Evolutionary conservation across 2,329 filamentous ascomycete species (phyloP).

Genomic region (Fusarium graminum): DNA sequence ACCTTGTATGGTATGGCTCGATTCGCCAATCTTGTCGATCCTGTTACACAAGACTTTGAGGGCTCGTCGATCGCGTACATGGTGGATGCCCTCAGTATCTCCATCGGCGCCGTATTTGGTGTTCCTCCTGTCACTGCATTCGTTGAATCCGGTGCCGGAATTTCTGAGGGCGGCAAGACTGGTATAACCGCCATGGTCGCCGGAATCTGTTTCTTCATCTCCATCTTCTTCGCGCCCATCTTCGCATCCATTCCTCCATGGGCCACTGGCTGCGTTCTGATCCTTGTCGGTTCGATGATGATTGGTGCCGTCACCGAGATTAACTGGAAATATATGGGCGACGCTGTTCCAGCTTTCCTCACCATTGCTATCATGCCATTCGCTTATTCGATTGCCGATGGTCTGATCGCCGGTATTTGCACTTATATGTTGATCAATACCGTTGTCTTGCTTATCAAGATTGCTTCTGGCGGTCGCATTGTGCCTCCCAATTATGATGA

Average conservation of each 20-base stretch:
- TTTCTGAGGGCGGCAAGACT: slow-evolving; percentile 87
- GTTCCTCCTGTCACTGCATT: slow-evolving; percentile 87
- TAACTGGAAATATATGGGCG: slow-evolving; percentile 89
- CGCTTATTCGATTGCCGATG: slow-evolving; percentile 89
- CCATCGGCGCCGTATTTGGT: slow-evolving; percentile 83
- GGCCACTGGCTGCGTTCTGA: slow-evolving; percentile 89
- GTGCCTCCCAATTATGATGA: slow-evolving; percentile 80
- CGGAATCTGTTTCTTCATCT: slow-evolving; percentile 86
- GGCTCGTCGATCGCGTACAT: slow-evolving; percentile 86
- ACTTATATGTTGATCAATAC: slow-evolving; percentile 83
- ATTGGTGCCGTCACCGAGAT: slow-evolving; percentile 81
- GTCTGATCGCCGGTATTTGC: slow-evolving; percentile 83
- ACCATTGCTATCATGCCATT: slow-evolving; percentile 90
- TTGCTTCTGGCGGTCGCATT: slow-evolving; percentile 75
- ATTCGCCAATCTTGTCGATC: slow-evolving; percentile 83
- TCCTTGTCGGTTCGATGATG: slow-evolving; percentile 92
- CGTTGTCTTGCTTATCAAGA: slow-evolving; percentile 76
- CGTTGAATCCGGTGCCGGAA: slow-evolving; percentile 90
- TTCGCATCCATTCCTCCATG: slow-evolving; percentile 91
- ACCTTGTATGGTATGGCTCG: slow-evolving; percentile 92
- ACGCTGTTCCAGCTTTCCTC: slow-evolving; percentile 86
- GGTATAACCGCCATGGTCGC: slow-evolving; percentile 85
- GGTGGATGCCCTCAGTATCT: slow-evolving; percentile 83
- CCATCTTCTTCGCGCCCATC: slow-evolving; percentile 90
- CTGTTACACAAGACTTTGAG: slow-evolving; percentile 87